Evolutionary conservation across 1,139 yeast species (phyloP).

Genomic region (Yamadazyma membranifaciens): DNA sequence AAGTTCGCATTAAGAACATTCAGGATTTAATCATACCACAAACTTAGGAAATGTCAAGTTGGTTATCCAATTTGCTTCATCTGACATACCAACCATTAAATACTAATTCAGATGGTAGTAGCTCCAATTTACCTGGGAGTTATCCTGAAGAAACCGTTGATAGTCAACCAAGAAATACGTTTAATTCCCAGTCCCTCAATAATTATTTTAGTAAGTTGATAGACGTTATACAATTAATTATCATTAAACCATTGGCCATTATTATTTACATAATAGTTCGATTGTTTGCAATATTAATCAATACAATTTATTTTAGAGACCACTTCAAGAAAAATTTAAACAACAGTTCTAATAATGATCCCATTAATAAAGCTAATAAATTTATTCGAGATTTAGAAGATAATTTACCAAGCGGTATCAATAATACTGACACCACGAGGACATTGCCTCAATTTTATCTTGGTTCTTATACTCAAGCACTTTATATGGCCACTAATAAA

Average conservation of each 20-base stretch:
- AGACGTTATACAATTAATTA: slow-evolving; percentile 13
- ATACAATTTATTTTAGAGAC: slow-evolving; percentile 29
- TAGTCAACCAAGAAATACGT: slow-evolving; percentile 10
- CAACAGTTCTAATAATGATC: slow-evolving; percentile 19
- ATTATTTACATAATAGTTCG: slow-evolving; percentile 24
- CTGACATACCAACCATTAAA: slow-evolving; percentile 12
- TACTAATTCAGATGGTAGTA: slow-evolving; percentile 2
- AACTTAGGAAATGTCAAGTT: slow-evolving; percentile 5
- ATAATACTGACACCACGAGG: background rate
- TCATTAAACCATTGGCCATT: slow-evolving; percentile 31
- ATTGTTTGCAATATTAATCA: slow-evolving; percentile 24
- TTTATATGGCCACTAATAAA: slow-evolving; percentile 62
- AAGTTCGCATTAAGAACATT: background rate
- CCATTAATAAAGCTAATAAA: slow-evolving; percentile 33
- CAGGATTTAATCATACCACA: background rate
- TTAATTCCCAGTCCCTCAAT: slow-evolving; percentile 16
- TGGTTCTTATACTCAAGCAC: slow-evolving; percentile 78
- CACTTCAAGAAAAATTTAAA: slow-evolving; percentile 9
- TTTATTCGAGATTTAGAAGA: slow-evolving; percentile 39
- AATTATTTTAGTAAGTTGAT: slow-evolving; percentile 44
- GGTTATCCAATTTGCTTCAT: slow-evolving; percentile 6
- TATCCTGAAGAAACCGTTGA: slow-evolving; percentile 11
- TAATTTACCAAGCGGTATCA: slow-evolving; percentile 16
- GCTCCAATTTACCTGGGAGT: slow-evolving; percentile 12
- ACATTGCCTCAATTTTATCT: slow-evolving; percentile 52